A percentile compares a stretch with the other conserved stretches of the same genome.
These are phyloP conservation scores for Salix brachista DNA, from an alignment of 345 rosid species.

Conservation along the genomic window DNA sequence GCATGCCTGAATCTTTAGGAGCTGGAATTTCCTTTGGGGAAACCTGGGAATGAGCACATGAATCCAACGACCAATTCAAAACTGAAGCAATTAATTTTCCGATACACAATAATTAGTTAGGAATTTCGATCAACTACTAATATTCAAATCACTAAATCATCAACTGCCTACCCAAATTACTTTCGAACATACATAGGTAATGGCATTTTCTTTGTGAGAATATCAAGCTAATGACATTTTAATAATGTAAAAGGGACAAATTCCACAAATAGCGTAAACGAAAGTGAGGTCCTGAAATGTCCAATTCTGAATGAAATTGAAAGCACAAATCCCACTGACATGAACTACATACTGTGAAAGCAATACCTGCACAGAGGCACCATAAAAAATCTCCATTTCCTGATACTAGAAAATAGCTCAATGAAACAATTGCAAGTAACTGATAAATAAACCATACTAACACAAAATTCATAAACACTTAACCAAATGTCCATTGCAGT, in stretches of 20 bases:
- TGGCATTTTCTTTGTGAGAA: not conserved
- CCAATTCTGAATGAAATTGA: not conserved
- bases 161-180: not conserved
- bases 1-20: constrained; percentile 67
- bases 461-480: not conserved
- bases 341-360: not conserved
- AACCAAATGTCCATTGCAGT: not conserved
- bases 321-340: not conserved
- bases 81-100: not conserved
- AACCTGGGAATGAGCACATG: constrained; percentile 41
- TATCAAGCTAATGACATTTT: not conserved
- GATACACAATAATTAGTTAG: not conserved
- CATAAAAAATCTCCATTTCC: not conserved
- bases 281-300: not conserved
- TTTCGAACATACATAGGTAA: not conserved
- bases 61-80: not conserved
- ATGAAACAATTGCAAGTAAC: not conserved
- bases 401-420: not conserved
- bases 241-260: not conserved
- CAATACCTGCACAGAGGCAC: not conserved
- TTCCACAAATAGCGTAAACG: not conserved
- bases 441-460: not conserved
- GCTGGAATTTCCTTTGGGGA: constrained; percentile 67
- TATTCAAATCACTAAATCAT: not conserved
- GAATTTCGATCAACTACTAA: too few relatives aligned